Conservation (phyloP, 352 stramenopile genomes). For the Blastocystis hominis region DNA sequence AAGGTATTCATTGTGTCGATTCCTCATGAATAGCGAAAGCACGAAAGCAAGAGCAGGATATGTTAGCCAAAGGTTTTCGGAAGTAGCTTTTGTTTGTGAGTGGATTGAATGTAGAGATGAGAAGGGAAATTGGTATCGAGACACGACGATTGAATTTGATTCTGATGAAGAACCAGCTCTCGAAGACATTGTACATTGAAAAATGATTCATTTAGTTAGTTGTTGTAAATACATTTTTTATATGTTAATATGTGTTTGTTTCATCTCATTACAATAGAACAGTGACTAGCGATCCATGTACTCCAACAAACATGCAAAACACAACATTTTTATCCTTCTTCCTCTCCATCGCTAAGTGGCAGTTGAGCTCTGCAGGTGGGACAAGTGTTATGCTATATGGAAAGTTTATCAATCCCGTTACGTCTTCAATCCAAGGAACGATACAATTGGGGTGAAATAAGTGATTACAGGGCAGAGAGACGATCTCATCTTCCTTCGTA, state of each 20-base stretch:
- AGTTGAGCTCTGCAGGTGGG: constrained; percentile 9
- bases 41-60: constrained; percentile 8
- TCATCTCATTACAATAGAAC: not conserved
- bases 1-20: not conserved
- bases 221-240: not conserved
- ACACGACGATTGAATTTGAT: constrained; percentile 38
- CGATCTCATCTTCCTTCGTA: constrained; percentile 26
- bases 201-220: not conserved
- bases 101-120: not conserved
- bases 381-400: constrained; percentile 48
- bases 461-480: constrained; percentile 45
- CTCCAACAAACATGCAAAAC: constrained; percentile 5
- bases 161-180: constrained; percentile 21
- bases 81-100: not conserved
- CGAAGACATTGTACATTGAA: not conserved
- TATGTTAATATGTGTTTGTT: not conserved
- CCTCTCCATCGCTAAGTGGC: not conserved
- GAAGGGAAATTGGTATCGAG: constrained; percentile 7
- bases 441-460: constrained; percentile 43
- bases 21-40: not conserved
- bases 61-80: constrained; percentile 34
- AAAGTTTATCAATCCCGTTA: not conserved
- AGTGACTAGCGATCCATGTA: not conserved
- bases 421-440: constrained; percentile 44
- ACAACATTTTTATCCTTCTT: not conserved